Conservation (phyloP, 805 yeast species). For the Candida dajiaensis region DNA sequence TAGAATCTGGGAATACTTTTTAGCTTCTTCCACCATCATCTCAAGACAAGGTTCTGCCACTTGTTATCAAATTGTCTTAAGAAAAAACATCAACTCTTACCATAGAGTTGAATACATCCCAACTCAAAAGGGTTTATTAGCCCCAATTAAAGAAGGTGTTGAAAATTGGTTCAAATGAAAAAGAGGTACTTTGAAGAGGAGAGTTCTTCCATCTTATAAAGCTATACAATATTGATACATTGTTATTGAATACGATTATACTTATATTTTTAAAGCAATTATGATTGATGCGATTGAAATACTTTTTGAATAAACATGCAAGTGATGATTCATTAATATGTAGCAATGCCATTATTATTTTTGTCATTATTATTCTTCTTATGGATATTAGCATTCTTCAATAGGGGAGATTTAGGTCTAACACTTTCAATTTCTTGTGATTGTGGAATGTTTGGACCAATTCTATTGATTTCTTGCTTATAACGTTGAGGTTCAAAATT, state of each 20-base stretch:
- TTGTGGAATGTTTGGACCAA: slow-evolving; percentile 58
- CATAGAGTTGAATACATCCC: slow-evolving; percentile 82
- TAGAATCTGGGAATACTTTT: slow-evolving; percentile 89
- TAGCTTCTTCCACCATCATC: slow-evolving; percentile 74
- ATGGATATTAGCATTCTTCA: slow-evolving; percentile 6
- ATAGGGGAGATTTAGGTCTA: slow-evolving; percentile 76
- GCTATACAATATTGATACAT: background rate
- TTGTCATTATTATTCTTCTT: background rate
- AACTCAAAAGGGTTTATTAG: slow-evolving; percentile 63
- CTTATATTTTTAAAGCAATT: background rate
- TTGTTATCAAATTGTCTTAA: slow-evolving; percentile 83
- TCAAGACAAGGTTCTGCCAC: slow-evolving; percentile 93
- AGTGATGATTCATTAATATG: slow-evolving; percentile 1
- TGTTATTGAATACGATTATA: too few relatives aligned
- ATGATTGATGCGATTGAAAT: too few relatives aligned
- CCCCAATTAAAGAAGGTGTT: slow-evolving; percentile 48
- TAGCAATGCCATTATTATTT: background rate
- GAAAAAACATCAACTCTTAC: slow-evolving; percentile 82
- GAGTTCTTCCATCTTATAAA: too few relatives aligned
- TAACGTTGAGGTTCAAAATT: slow-evolving; percentile 53
- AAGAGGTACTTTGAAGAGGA: too few relatives aligned
- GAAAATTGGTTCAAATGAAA: slow-evolving; percentile 48
- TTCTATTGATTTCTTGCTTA: slow-evolving; percentile 34
- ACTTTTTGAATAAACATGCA: background rate
- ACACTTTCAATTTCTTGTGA: slow-evolving; percentile 69